Evolutionary conservation across 108 stramenopile genomes (phyloP), one percentile per base, ranked within the genome.

Genomic region (Nannochloropsis gaditana): DNA sequence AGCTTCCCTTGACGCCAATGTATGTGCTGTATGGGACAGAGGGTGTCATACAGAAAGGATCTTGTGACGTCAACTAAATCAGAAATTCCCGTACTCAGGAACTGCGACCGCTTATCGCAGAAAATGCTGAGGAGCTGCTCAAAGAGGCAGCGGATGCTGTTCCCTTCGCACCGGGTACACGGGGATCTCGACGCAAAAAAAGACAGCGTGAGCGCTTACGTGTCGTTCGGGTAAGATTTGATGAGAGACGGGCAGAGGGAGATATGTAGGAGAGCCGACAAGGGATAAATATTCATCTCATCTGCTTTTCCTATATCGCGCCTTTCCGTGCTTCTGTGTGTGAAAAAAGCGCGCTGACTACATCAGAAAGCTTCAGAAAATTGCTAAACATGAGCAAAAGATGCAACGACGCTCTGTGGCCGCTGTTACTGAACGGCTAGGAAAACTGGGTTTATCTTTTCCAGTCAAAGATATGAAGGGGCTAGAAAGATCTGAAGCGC

Each of bases 321-420:
- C 31, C 31, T 31, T 31, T 31, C 31, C 31, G 31, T 31, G 31
- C 31, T 31, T 31, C 31, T 31, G 31, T 31, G 31, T 31, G 31
- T 31, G 0, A 1, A 31, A 31, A 31, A 31, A 73, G 59, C 59
- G 59, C 19, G 59, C 59, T 73, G 59, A 73, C n/a, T 73, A 73
- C 59, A n/a, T 73, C 59, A 73, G n/a, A n/a, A 73, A 73, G 59
- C 59, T 73, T 15, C 59, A 73, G n/a, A n/a, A n/a, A 73, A 73
- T 73, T n/a, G 59, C 5, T 73, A n/a, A 15, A 4, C 59, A 73
- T n/a, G 59, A 73, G 59, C 15, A 73, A n/a, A 73, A 73, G 59
- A 73, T 73, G 59, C 59, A 73, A 73, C 59, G n/a, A n/a, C 59
- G 59, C 19, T 73, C 59, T 5, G 15, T 3, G 2, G 59, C 59